These are phyloP conservation scores for Cordyceps pruinosa DNA, from an alignment of 2,329 filamentous ascomycete genomes.

Conservation along the genomic window DNA sequence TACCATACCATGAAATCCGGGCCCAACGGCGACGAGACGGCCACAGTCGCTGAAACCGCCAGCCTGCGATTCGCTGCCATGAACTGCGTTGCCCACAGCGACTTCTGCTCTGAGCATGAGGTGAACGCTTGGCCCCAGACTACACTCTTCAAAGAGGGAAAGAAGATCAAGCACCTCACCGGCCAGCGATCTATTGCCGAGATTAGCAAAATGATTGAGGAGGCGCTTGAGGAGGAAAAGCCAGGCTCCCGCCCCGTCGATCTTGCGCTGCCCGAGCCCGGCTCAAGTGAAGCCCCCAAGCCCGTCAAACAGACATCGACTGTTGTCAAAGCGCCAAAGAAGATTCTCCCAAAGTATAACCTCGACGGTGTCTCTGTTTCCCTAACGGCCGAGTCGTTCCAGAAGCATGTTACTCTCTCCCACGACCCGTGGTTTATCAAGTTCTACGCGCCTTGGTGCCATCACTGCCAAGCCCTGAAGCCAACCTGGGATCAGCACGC, in stretches of 20 bases:
- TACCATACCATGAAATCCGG: conserved; percentile 81
- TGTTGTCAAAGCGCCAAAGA: conserved; percentile 16
- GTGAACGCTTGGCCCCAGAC: conserved; percentile 71
- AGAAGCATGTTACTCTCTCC: conserved; percentile 75
- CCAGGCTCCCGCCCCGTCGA: conserved; percentile 71
- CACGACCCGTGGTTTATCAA: conserved; percentile 97
- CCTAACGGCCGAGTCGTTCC: conserved; percentile 79
- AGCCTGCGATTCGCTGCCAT: conserved; percentile 81
- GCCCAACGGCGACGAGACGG: conserved; percentile 45
- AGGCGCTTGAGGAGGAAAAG: conserved; percentile 65
- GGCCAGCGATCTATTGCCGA: conserved; percentile 62
- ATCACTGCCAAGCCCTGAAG: conserved; percentile 88
- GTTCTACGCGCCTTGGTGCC: conserved; percentile 97
- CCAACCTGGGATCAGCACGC: conserved; percentile 85
- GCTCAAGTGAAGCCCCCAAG: conserved; percentile 45
- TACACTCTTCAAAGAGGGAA: conserved; percentile 71
- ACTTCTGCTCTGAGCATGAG: conserved; percentile 64
- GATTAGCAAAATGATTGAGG: conserved; percentile 67
- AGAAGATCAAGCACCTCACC: conserved; percentile 53
- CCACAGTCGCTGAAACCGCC: conserved; percentile 71
- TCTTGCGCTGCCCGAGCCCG: conserved; percentile 63
- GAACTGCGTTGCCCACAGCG: conserved; percentile 78
- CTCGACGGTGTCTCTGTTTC: conserved; percentile 65
- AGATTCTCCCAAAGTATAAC: conserved; percentile 40
- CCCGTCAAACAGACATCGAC: conserved; percentile 10